phyloP scores from a whole-genome alignment of 148 eudicot species.

The Rhododendron ovatum region DNA sequence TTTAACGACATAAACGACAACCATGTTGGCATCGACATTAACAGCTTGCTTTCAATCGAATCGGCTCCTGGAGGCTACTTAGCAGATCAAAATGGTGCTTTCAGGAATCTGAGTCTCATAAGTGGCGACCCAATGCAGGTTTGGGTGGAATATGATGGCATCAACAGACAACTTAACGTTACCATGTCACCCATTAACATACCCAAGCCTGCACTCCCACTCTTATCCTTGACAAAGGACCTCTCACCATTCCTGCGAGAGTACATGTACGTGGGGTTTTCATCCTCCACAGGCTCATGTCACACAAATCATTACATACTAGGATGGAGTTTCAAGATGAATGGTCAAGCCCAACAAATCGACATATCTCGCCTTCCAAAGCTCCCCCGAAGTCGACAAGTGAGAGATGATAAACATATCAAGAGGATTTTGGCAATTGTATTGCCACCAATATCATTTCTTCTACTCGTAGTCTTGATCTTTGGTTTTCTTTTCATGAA shows the following conservation, averaged over 20 bases:
- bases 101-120: background rate
- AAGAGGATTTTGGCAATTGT: too few species aligned
- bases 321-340: conserved; percentile 5
- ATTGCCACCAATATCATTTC: too few species aligned
- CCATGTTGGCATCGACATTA: background rate
- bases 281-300: background rate
- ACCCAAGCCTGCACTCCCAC: background rate
- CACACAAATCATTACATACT: background rate
- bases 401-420: too few species aligned
- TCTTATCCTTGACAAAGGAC: background rate
- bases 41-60: background rate
- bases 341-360: background rate
- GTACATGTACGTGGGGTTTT: conserved; percentile 5
- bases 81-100: background rate
- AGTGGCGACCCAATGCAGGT: background rate
- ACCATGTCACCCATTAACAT: background rate
- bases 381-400: background rate
- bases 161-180: background rate
- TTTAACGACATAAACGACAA: background rate
- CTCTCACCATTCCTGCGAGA: background rate
- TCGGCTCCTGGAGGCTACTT: background rate
- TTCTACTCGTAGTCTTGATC: too few species aligned
- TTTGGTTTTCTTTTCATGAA: too few species aligned
- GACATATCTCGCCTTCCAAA: background rate
- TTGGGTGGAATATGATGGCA: conserved; percentile 4